A percentile compares a stretch with the other conserved stretches of the same genome.
Evolutionary conservation across 2,329 filamentous ascomycete genomes (phyloP).

Genomic region (Apiospora sp.): DNA sequence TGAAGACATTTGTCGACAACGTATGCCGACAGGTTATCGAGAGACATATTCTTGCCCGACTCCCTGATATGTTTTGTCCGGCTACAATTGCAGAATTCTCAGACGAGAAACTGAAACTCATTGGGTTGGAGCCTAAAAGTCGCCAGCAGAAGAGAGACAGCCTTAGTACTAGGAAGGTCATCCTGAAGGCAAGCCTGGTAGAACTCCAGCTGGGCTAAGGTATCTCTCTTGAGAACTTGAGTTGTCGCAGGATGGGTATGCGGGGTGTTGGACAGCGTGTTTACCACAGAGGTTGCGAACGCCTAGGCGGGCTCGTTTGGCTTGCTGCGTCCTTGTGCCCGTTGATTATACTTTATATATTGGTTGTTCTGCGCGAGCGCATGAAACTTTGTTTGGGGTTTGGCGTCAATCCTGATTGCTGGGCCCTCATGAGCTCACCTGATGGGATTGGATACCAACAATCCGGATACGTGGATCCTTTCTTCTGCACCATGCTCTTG

Average conservation of each 20-base stretch:
- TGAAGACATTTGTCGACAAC: conserved; percentile 40
- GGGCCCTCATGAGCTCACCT: neutral
- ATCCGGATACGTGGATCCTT: neutral
- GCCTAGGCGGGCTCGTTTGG: no score
- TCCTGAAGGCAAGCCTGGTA: neutral
- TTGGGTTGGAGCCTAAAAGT: neutral
- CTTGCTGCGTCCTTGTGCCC: no score
- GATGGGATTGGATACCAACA: neutral
- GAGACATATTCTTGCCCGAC: conserved; percentile 34
- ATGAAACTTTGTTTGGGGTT: neutral
- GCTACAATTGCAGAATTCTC: neutral
- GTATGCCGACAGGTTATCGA: conserved; percentile 39
- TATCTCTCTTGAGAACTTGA: neutral
- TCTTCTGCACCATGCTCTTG: neutral
- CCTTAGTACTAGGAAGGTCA: neutral
- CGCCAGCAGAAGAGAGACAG: neutral
- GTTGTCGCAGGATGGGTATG: no score
- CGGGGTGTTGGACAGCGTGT: no score
- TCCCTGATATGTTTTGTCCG: conserved; percentile 34
- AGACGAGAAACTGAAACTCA: conserved; percentile 8
- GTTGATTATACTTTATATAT: no score
- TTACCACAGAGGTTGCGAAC: no score
- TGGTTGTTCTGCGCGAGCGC: no score
- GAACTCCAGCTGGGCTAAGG: neutral
- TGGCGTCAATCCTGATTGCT: neutral